Evolutionary conservation across 257 asterid genomes (phyloP).

Genomic region (Solanum raphanifolium): DNA sequence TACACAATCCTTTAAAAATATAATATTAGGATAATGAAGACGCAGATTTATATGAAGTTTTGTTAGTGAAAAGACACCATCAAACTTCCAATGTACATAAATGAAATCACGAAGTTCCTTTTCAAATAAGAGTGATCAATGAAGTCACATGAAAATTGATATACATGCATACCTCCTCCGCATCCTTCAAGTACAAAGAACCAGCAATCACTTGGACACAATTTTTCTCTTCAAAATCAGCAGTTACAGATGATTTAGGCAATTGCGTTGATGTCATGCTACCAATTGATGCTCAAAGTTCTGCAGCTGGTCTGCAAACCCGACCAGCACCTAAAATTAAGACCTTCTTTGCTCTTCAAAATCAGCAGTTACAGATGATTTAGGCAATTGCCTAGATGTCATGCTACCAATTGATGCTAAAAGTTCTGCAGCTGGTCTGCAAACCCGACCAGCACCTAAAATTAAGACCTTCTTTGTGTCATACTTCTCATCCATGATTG

Average conservation of each 20-base stretch:
- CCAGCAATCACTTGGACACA: constrained; percentile 62
- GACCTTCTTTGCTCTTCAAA: constrained; percentile 45
- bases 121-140: not conserved
- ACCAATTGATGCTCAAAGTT: constrained; percentile 58
- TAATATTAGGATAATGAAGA: not conserved
- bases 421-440: constrained; percentile 91
- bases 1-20: not conserved
- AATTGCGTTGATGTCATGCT: constrained; percentile 32
- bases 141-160: not conserved
- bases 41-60: not conserved
- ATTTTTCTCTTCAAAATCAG: constrained; percentile 36
- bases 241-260: constrained; percentile 26
- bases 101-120: not conserved
- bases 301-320: constrained; percentile 93
- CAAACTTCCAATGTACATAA: not conserved
- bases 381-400: constrained; percentile 37
- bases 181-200: constrained; percentile 77
- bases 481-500: constrained; percentile 21
- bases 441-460: constrained; percentile 93
- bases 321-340: constrained; percentile 93
- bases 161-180: constrained; percentile 58
- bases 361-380: constrained; percentile 23
- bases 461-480: constrained; percentile 45
- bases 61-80: not conserved
- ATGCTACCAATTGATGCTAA: constrained; percentile 48